Evolutionary conservation across 805 yeast genomes (phyloP).

Genomic region (Grigorovia transvaalensis): DNA sequence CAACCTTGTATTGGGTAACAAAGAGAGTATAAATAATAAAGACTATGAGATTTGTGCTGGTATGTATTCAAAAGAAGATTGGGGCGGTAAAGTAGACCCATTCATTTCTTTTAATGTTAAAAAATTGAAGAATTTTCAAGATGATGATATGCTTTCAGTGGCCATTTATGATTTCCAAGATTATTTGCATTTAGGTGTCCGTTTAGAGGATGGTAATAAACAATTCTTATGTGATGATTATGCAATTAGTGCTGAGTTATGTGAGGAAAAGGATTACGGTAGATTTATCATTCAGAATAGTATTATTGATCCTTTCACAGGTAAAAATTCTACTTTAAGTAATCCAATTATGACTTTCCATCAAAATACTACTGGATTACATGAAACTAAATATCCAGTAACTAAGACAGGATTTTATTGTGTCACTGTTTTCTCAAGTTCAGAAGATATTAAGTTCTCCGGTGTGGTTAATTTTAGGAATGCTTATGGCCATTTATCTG

Average conservation of each 20-base stretch:
- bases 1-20: constrained; percentile 24
- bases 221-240: constrained; percentile 67
- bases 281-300: constrained; percentile 47
- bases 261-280: constrained; percentile 46
- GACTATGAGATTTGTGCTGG: constrained; percentile 76
- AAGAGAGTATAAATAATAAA: constrained; percentile 39
- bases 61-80: constrained; percentile 74
- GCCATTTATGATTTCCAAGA: constrained; percentile 81
- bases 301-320: constrained; percentile 33
- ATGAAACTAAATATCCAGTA: constrained; percentile 53
- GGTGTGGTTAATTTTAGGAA: constrained; percentile 79
- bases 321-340: constrained; percentile 42
- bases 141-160: constrained; percentile 43
- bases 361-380: constrained; percentile 48
- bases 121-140: constrained; percentile 19
- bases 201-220: constrained; percentile 32
- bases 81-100: constrained; percentile 74
- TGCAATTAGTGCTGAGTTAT: constrained; percentile 47
- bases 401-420: constrained; percentile 85
- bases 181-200: constrained; percentile 53
- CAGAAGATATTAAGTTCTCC: constrained; percentile 36
- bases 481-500: constrained; percentile 83
- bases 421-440: constrained; percentile 55
- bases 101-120: constrained; percentile 41
- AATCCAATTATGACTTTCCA: constrained; percentile 48